phyloP scores from a whole-genome alignment of 2,329 filamentous ascomycete species.

The Colletotrichum sp. region DNA sequence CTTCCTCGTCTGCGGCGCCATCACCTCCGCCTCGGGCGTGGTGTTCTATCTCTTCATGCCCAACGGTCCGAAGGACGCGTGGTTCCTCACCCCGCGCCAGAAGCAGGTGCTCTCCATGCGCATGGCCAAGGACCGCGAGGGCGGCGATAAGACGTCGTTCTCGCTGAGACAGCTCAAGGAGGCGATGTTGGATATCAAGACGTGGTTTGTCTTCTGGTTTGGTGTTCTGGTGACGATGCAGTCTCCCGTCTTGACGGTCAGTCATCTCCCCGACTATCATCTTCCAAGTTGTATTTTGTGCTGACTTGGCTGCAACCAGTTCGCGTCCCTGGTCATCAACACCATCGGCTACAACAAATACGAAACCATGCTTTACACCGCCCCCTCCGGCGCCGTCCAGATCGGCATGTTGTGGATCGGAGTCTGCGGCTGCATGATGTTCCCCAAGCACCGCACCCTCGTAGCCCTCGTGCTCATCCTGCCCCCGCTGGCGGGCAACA shows the following conservation, averaged over 20 bases:
- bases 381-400: constrained; percentile 52
- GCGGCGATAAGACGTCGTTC: constrained; percentile 45
- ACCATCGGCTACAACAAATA: constrained; percentile 47
- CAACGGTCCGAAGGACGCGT: constrained; percentile 47
- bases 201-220: constrained; percentile 50
- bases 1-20: constrained; percentile 54
- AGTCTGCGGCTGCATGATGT: constrained; percentile 39
- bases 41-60: constrained; percentile 54
- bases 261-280: neutral
- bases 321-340: constrained; percentile 55
- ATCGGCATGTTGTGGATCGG: constrained; percentile 51
- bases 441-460: constrained; percentile 42
- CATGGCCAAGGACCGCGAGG: constrained; percentile 35
- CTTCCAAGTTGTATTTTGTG: no score
- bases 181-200: constrained; percentile 45
- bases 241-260: constrained; percentile 46
- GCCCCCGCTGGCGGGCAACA: constrained; percentile 46
- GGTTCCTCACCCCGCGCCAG: constrained; percentile 52
- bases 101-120: constrained; percentile 42
- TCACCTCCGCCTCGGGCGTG: constrained; percentile 47
- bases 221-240: constrained; percentile 52
- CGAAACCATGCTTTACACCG: constrained; percentile 51
- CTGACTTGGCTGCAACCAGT: constrained; percentile 28
- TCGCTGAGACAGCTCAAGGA: constrained; percentile 48
- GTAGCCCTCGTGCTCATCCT: constrained; percentile 44